Conservation (phyloP, 805 yeast species). For the Saccharomycopsis capsularis region DNA sequence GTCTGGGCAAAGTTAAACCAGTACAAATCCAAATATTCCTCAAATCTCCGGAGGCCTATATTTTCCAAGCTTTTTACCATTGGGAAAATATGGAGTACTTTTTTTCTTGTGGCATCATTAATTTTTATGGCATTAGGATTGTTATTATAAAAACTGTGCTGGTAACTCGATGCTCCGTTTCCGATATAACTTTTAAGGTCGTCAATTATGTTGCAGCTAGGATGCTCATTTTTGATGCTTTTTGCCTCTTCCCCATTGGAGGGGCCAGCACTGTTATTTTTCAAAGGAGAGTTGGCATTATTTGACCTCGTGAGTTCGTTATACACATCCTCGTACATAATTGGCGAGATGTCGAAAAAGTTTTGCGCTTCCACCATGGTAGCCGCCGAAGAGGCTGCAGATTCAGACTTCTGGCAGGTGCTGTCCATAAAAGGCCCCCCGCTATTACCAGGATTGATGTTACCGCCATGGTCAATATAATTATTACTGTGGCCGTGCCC, state of each 20-base stretch:
- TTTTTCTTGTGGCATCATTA: constrained; percentile 5
- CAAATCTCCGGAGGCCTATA: constrained; percentile 6
- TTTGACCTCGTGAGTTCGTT: background rate
- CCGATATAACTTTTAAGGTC: background rate
- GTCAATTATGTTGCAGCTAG: background rate
- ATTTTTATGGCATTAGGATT: background rate
- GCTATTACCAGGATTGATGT: background rate
- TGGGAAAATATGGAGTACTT: constrained; percentile 4
- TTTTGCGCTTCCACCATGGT: background rate
- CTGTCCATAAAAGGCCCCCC: too few species aligned
- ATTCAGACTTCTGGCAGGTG: too few species aligned
- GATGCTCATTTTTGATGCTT: background rate
- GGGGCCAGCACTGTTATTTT: too few species aligned
- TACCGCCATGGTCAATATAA: background rate
- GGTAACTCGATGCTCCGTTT: background rate
- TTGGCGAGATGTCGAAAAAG: constrained; percentile 2
- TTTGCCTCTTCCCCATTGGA: background rate
- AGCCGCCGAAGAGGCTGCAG: too few species aligned
- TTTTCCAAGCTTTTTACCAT: background rate
- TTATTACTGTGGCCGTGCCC: background rate
- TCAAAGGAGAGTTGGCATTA: background rate
- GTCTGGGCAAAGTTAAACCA: constrained; percentile 18
- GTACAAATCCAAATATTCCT: constrained; percentile 15
- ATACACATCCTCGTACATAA: background rate
- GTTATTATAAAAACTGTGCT: background rate